Base-by-base conservation (phyloP, 306 rosid species). In the Albizia julibrissin region DNA sequence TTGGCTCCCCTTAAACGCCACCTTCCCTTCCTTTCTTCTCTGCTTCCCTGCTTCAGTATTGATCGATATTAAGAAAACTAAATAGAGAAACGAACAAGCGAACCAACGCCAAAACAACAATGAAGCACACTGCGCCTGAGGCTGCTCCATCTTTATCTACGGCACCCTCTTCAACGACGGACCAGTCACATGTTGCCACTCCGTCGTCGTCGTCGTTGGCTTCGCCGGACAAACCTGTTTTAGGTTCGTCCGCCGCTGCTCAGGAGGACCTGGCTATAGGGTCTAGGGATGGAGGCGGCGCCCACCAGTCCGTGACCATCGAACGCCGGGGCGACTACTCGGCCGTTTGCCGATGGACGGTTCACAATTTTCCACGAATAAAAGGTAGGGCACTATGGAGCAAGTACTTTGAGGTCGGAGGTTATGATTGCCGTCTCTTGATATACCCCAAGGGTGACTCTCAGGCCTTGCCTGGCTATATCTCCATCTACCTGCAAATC, bases 321-420 rank as follows among this genome's bases (percentile, higher is more conserved):
- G 98, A 96, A 84, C 97, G 98, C 54, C 89, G 90, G 29, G 92
- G 96, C 8, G 98, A 92, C 54, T 89, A 86, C 92, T 90, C 97
- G 8, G 97, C 97, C 14, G 97, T 96, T 21, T 96, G 99, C 82
- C 78, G 93, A 74, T 96, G 99, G 99, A 94, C 99, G 85, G 98
- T 96, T 71, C 91, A 94, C 39, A 94, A 94, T 89, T 94, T 96
- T 10, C 97, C 98, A 0, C 78, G 91, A 76, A 87, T 92, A 90
- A 96, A 96, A 81, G 98, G 98, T 84, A 94, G 92, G 92, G 92
- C 98, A 85, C 91, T 96, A 44, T 94, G 97, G 97, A 96, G 99
- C 91, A 94, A 92, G 92, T 96, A 96, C 89, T 94, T 96, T 77
- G 98, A 96, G 95, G 99, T 96, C 1, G 99, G 99, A 46, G 99